Evolutionary conservation across 768 basidiomycete species (phyloP).

Genomic region (Cubamyces sp.): DNA sequence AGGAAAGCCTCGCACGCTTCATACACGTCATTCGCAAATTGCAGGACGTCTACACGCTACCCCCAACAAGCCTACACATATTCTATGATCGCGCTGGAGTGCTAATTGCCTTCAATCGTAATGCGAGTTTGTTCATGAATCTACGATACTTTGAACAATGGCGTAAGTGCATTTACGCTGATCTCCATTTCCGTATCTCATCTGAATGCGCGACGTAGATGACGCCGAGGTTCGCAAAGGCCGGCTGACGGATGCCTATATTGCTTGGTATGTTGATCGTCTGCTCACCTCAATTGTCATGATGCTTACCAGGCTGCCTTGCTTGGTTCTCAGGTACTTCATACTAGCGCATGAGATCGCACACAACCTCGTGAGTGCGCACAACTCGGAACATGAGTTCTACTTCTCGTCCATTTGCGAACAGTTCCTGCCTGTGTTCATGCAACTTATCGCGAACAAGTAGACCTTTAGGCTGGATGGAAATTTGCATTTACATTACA

Average conservation of each 20-base stretch:
- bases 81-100: constrained; percentile 84
- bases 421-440: constrained; percentile 45
- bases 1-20: constrained; percentile 70
- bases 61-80: constrained; percentile 75
- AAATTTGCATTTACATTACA: not conserved
- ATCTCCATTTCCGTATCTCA: not conserved
- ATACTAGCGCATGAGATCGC: constrained; percentile 92
- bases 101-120: constrained; percentile 92
- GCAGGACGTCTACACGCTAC: constrained; percentile 71
- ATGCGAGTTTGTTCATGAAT: constrained; percentile 88
- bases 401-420: constrained; percentile 93
- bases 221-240: constrained; percentile 66
- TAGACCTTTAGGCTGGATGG: constrained; percentile 7
- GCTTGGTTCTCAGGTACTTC: constrained; percentile 65
- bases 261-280: constrained; percentile 65
- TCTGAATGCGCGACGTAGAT: constrained; percentile 48
- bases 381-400: constrained; percentile 93
- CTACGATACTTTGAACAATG: constrained; percentile 83
- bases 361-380: constrained; percentile 85
- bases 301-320: not conserved
- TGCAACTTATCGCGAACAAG: constrained; percentile 10
- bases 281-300: not conserved
- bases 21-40: constrained; percentile 70
- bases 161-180: constrained; percentile 58
- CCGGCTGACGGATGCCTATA: constrained; percentile 62